phyloP scores from a whole-genome alignment of 202 grass and related monocot genomes.

The Setaria italica region DNA sequence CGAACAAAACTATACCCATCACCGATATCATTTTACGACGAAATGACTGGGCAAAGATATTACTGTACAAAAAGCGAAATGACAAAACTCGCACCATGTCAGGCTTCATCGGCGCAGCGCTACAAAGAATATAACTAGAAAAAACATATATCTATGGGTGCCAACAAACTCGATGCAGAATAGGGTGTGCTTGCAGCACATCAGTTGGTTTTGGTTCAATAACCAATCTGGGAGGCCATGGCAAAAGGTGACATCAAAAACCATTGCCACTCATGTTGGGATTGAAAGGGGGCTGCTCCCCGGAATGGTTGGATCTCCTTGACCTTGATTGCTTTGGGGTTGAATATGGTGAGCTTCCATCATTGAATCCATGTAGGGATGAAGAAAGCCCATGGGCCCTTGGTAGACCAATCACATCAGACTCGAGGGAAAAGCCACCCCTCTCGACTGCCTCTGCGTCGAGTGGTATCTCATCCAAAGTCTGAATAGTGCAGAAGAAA shows the following conservation, averaged over 20 bases:
- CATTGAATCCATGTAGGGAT: slow-evolving; percentile 55
- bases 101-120: slow-evolving; percentile 61
- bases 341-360: slow-evolving; percentile 56
- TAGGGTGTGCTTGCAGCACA: slow-evolving; percentile 48
- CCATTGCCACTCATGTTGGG: slow-evolving; percentile 53
- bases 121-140: slow-evolving; percentile 67
- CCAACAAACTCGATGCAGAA: slow-evolving; percentile 49
- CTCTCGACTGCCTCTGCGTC: slow-evolving; percentile 90
- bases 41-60: slow-evolving; percentile 51
- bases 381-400: slow-evolving; percentile 63
- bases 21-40: slow-evolving; percentile 49
- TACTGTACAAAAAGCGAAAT: slow-evolving; percentile 71
- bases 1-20: slow-evolving; percentile 52
- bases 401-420: slow-evolving; percentile 68
- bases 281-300: slow-evolving; percentile 68
- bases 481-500: slow-evolving; percentile 55
- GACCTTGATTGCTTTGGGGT: slow-evolving; percentile 66
- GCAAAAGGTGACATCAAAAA: slow-evolving; percentile 52
- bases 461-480: slow-evolving; percentile 92
- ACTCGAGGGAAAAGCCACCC: slow-evolving; percentile 76
- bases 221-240: slow-evolving; percentile 16
- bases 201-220: slow-evolving; percentile 52
- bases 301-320: slow-evolving; percentile 67
- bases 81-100: slow-evolving; percentile 68
- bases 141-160: slow-evolving; percentile 56